Conservation (phyloP, 805 yeast species). For the Pichia heedii region DNA sequence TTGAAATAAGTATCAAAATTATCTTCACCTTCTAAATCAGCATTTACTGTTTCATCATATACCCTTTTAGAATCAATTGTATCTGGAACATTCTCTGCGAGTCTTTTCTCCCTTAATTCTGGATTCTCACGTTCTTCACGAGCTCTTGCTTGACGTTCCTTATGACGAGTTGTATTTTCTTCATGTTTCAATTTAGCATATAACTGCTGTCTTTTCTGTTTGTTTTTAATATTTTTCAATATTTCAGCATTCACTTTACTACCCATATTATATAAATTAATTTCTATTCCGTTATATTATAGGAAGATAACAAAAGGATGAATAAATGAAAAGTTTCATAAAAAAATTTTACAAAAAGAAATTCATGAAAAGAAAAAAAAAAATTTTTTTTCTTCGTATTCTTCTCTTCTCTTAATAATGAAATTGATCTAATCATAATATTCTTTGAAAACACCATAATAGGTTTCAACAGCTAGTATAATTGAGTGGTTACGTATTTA, state of each 20-base stretch:
- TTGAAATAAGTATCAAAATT: slow-evolving; percentile 53
- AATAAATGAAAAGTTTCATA: neutral
- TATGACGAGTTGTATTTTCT: slow-evolving; percentile 67
- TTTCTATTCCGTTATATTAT: too few species aligned
- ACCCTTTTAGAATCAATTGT: slow-evolving; percentile 81
- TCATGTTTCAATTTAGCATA: slow-evolving; percentile 68
- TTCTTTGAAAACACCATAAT: too few species aligned
- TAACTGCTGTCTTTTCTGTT: slow-evolving; percentile 69
- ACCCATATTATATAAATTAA: too few species aligned
- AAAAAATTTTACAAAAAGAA: neutral
- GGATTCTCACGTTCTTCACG: slow-evolving; percentile 81
- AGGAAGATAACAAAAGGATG: too few species aligned
- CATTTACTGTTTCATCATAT: slow-evolving; percentile 71
- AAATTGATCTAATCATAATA: too few species aligned
- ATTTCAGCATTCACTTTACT: slow-evolving; percentile 25
- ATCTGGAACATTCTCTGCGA: slow-evolving; percentile 66
- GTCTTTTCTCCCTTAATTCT: slow-evolving; percentile 68
- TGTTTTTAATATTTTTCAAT: slow-evolving; percentile 52
- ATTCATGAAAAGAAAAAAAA: neutral
- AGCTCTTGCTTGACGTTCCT: slow-evolving; percentile 72
- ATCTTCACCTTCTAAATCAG: slow-evolving; percentile 53
- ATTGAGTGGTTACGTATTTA: too few species aligned
- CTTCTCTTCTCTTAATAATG: too few species aligned
- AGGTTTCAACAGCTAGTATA: too few species aligned
- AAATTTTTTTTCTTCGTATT: too few species aligned